Base-by-base conservation (phyloP, 1,139 yeast genomes). In the Pichia sp. region DNA sequence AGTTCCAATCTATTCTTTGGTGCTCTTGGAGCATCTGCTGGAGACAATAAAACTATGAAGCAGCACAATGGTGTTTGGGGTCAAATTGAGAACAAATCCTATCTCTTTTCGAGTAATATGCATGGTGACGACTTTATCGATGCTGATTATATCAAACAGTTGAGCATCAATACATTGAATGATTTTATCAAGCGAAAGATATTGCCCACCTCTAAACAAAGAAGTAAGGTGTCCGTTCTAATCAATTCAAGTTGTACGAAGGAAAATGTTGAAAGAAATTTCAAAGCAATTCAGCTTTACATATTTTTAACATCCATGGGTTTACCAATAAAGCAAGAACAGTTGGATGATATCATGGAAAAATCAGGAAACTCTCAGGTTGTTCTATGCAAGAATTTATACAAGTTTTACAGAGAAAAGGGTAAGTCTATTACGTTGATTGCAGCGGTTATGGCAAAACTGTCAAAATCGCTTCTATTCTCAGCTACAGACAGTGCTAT, bases 11-110 rank as follows among this genome's bases (percentile, higher is more conserved):
- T 68, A 25, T 53, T 66, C 11, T 50, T 62, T 26, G 64, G 60
- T 29, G 50, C 67, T 1, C 58, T 62, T 39, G 65, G 61, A 3
- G 25, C 44, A 10, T 32, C 41, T 34, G 45, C 49, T 5, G 45
- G 42, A 6, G 50, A 51, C 7, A 50, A 59, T 6, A 53, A 51
- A 13, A 45, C 55, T 1, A 58, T 66, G 49, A 59, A 51, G 24
- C 41, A 48, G 2, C 85, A 77, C 49, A 65, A 60, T 35, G 56
- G 59, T 24, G 46, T 55, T 24, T 71, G 72, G 68, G 78, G 71
- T 37, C 66, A 67, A 39, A 74, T 78, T 4, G 49, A 63, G 11
- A 64, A 61, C 25, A 58, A 62, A 32, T 61, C 64, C 5, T 68
- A 67, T 45, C 42, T 57, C 22, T 69, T 70, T 42, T 47, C 53